These are phyloP conservation scores for Cercospora citrullina DNA, from an alignment of 2,329 filamentous ascomycete genomes.

Conservation along the genomic window DNA sequence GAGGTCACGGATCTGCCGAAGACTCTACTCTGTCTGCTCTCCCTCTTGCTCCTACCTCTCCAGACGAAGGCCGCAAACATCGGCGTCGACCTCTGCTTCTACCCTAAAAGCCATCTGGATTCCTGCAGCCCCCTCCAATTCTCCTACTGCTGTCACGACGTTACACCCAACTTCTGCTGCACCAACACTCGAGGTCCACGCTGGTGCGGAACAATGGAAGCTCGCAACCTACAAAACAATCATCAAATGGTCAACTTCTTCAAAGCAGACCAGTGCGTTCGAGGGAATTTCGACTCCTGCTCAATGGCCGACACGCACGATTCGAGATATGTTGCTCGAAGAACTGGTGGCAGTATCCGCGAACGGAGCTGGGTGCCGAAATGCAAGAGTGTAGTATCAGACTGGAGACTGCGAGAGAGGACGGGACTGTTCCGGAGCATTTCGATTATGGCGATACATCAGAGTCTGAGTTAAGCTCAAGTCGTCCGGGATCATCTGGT, in stretches of 20 bases:
- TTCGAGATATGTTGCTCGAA: neutral
- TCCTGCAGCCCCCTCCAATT: neutral
- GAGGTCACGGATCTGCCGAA: neutral
- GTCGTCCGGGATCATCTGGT: no score
- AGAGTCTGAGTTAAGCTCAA: neutral
- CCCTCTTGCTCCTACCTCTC: neutral
- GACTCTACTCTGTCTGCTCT: neutral
- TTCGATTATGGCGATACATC: neutral
- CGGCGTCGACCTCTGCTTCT: neutral
- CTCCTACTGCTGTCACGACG: neutral
- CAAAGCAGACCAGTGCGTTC: neutral
- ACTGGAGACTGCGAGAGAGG: neutral
- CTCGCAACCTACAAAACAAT: neutral
- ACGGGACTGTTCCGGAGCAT: neutral
- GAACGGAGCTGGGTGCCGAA: neutral
- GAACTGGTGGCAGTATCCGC: neutral
- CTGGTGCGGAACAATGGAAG: neutral
- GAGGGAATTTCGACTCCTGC: neutral
- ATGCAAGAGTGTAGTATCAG: neutral
- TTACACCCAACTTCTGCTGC: neutral
- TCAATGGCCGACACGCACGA: neutral
- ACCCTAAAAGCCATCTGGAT: neutral
- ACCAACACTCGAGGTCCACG: neutral
- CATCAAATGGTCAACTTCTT: neutral
- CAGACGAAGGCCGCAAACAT: neutral